These are phyloP conservation scores for Onygenales sp. DNA, from an alignment of 2,329 filamentous ascomycete species.

Conservation along the genomic window DNA sequence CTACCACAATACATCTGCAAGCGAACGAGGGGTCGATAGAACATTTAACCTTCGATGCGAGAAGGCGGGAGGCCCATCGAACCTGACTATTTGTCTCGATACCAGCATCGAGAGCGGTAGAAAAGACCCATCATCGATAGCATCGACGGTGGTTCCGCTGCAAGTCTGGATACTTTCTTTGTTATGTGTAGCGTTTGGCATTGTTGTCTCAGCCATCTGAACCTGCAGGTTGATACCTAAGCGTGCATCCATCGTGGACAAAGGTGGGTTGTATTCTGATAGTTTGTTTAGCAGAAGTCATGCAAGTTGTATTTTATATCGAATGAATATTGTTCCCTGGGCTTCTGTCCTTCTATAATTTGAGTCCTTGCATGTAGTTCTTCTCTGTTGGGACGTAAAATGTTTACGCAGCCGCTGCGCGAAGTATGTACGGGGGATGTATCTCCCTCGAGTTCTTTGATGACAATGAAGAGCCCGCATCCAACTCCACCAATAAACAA, in stretches of 20 bases:
- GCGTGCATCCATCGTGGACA: background rate
- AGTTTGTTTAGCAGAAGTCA: background rate
- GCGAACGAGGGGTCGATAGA: conserved; percentile 9
- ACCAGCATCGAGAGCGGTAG: conserved; percentile 8
- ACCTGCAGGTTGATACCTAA: background rate
- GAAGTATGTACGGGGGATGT: too few species aligned
- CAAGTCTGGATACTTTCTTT: conserved; percentile 9
- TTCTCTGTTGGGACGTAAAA: too few species aligned
- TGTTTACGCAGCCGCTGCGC: too few species aligned
- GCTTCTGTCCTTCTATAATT: background rate
- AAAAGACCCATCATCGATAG: conserved; percentile 9
- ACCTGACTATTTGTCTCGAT: conserved; percentile 14
- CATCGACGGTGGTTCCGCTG: conserved; percentile 4
- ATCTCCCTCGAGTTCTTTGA: too few species aligned
- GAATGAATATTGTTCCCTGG: background rate
- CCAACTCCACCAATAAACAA: too few species aligned
- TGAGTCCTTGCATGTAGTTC: background rate
- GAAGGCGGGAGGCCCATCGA: conserved; percentile 15
- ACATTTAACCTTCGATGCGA: conserved; percentile 11
- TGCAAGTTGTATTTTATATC: background rate
- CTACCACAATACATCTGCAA: conserved; percentile 18
- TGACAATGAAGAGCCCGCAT: too few species aligned
- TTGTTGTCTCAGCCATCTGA: conserved; percentile 4
- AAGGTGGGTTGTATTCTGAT: background rate
- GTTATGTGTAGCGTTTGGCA: conserved; percentile 6